Evolutionary conservation across 2,329 filamentous ascomycete genomes (phyloP).

Genomic region (Neofusicoccum parvum): DNA sequence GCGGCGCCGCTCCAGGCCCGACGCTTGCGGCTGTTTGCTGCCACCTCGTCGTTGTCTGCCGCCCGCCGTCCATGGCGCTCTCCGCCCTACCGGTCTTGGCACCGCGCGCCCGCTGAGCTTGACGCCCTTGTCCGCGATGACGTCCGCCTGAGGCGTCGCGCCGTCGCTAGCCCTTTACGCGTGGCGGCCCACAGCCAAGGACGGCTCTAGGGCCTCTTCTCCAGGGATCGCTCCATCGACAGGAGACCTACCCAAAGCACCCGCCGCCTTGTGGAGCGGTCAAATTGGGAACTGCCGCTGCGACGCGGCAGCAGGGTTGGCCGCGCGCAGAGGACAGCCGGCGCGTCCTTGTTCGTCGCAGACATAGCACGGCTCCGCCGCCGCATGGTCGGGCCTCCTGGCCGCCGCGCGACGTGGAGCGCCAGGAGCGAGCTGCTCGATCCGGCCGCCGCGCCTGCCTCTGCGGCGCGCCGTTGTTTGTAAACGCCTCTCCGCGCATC

Average conservation of each 20-base stretch:
- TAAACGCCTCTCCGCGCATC: background rate
- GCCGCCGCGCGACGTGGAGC: background rate
- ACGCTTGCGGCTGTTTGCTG: background rate
- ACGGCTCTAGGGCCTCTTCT: background rate
- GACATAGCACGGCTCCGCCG: background rate
- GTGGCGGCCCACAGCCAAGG: constrained; percentile 12
- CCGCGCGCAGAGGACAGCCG: background rate
- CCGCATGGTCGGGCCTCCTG: background rate
- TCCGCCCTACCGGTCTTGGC: constrained; percentile 1
- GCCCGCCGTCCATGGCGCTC: background rate
- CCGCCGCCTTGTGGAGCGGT: background rate
- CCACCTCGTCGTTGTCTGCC: background rate
- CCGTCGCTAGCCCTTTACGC: background rate
- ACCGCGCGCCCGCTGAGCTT: background rate
- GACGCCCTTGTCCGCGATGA: background rate
- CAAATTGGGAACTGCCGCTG: background rate
- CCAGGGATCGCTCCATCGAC: constrained; percentile 16
- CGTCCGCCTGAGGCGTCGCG: background rate
- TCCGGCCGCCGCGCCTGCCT: too few relatives aligned
- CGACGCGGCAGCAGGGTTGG: constrained; percentile 11
- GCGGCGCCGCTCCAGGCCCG: background rate
- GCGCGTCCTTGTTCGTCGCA: background rate
- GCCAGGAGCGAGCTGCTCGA: background rate
- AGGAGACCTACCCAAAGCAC: constrained; percentile 15
- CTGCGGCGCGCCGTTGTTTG: background rate